Evolutionary conservation across 1,284 basidiomycete genomes (phyloP), one percentile per base, ranked within the genome.

Genomic region (Leucocoprinus gongylophorus): DNA sequence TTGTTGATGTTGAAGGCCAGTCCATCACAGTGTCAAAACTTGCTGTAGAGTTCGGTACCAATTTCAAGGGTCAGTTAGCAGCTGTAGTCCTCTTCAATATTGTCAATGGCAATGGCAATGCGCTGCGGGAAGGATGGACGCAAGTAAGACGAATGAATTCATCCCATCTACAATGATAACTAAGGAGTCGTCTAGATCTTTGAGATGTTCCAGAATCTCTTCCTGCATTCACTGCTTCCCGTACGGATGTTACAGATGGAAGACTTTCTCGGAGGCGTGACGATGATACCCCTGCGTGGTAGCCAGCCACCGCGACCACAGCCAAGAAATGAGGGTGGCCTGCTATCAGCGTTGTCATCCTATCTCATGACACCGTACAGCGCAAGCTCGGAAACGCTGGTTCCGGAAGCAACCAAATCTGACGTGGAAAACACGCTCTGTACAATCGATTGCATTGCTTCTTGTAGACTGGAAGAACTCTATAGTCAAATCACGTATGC

Each of bases 71-170:
- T 7, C 97, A 99, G 64, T 75, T 99, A 18, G 97, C 97, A 46
- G 94, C 95, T 10, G 95, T 99, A 9, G 93, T 99, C 3, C 69
- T 99, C 30, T 99, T 99, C 72, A 97, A 95, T 54, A 97, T 99
- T 50, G 92, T 97, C 15, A 97, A 98, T 61, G 91, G 94, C 7
- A 95, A 98, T 65, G 92, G 91, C n/a, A 89, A 92, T 59, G 88
- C 93, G 4, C 81, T 99, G 50, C 82, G 94, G 33, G 88, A 93
- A 64, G 94, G 95, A 15, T 99, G 97, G 97, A 83, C 80, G 2
- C 88, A 91, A 73, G 90, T 90, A 55, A 54, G 74, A 23, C 17
- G 41, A 38, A 20, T 33, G n/a, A 48, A 26, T 39, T 21, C 33
- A 40, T 55, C 1, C 9, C 15, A 43, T 18, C 12, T 29, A 46